These are phyloP conservation scores for Fusarium subglutinans DNA, from an alignment of 2,329 filamentous ascomycete species.

Conservation along the genomic window DNA sequence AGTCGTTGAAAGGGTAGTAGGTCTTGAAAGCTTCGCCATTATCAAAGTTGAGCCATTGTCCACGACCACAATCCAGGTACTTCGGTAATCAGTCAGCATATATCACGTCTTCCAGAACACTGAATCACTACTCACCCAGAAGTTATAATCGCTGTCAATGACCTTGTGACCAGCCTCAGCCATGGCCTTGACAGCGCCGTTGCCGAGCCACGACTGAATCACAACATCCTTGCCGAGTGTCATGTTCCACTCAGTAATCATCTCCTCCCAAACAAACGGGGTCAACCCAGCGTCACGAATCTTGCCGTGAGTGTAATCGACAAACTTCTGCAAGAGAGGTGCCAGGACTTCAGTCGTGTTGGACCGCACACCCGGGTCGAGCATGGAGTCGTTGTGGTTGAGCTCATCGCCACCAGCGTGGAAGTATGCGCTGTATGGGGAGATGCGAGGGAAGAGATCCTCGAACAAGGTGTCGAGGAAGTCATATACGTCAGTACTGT, in stretches of 20 bases:
- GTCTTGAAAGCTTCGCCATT: constrained; percentile 61
- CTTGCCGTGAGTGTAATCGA: constrained; percentile 74
- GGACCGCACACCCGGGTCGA: constrained; percentile 77
- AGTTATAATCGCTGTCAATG: constrained; percentile 79
- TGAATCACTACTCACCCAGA: constrained; percentile 67
- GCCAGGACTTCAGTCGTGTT: constrained; percentile 72
- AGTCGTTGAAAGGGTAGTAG: constrained; percentile 79
- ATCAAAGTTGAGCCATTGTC: constrained; percentile 79
- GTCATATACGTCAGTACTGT: constrained; percentile 72
- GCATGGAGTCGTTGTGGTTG: constrained; percentile 70
- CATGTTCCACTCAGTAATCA: constrained; percentile 81
- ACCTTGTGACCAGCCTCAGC: constrained; percentile 73
- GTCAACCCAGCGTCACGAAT: constrained; percentile 71
- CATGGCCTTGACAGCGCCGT: constrained; percentile 67
- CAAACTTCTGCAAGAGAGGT: constrained; percentile 80
- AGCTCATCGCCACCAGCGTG: constrained; percentile 91
- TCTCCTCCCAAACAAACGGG: constrained; percentile 90
- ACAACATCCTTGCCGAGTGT: constrained; percentile 76
- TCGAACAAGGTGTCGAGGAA: constrained; percentile 78
- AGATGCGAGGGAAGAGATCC: constrained; percentile 79
- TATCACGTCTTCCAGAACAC: too few relatives aligned
- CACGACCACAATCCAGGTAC: constrained; percentile 86
- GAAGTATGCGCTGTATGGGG: constrained; percentile 77
- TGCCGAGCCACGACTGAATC: constrained; percentile 81
- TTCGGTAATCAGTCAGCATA: constrained; percentile 46